A percentile compares a stretch with the other conserved stretches of the same genome.
phyloP scores from a whole-genome alignment of 257 asterid species.

The Jaltomata sinuosa region DNA sequence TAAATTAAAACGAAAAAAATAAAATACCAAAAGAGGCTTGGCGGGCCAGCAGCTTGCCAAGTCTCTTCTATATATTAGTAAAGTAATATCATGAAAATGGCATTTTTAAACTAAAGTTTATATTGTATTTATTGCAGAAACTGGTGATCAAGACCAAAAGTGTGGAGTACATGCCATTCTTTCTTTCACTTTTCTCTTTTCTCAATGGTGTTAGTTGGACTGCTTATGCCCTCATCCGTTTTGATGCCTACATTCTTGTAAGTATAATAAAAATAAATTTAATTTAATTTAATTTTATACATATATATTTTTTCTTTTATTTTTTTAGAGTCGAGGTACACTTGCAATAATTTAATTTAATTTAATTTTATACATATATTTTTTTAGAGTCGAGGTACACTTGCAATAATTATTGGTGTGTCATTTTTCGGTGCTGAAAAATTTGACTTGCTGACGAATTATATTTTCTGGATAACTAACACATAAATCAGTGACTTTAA shows the following conservation, averaged over 20 bases:
- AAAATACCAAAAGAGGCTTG: no score
- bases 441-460: neutral
- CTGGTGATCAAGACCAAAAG: slow-evolving; percentile 70
- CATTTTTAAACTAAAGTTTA: neutral
- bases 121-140: slow-evolving; percentile 38
- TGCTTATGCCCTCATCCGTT: slow-evolving; percentile 48
- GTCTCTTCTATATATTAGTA: no score
- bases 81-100: neutral
- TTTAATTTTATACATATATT: neutral
- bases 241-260: slow-evolving; percentile 75
- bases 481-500: neutral
- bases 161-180: slow-evolving; percentile 92
- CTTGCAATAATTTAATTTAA: neutral
- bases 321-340: neutral
- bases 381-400: neutral
- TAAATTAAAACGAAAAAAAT: no score
- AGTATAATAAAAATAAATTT: neutral
- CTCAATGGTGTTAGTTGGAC: slow-evolving; percentile 83
- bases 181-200: slow-evolving; percentile 63
- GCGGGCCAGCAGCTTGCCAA: no score
- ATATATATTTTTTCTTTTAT: neutral
- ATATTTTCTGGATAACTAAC: neutral
- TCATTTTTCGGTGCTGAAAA: neutral
- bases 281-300: neutral
- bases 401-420: neutral